Conservation (phyloP, 2,329 filamentous ascomycete species). For the Nemania serpens region DNA sequence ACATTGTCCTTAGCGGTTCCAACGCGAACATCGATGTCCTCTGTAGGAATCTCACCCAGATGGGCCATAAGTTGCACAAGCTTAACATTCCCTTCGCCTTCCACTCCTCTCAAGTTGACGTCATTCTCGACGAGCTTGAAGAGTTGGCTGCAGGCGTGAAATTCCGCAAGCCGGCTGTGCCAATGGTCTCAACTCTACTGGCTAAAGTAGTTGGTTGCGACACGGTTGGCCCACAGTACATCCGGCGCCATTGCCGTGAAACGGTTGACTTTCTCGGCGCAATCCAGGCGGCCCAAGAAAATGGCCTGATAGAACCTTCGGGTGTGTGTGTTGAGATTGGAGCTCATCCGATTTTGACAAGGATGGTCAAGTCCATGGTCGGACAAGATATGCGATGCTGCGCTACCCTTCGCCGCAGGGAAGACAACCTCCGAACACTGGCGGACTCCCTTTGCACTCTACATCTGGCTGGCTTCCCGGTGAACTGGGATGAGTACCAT, state of each 20-base stretch:
- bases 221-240: too few relatives aligned
- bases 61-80: background rate
- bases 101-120: slow-evolving; percentile 20
- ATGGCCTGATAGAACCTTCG: slow-evolving; percentile 24
- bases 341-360: slow-evolving; percentile 23
- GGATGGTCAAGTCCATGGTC: slow-evolving; percentile 26
- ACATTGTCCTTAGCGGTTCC: slow-evolving; percentile 4
- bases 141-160: too few relatives aligned
- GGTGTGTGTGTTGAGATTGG: slow-evolving; percentile 33
- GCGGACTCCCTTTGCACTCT: too few relatives aligned
- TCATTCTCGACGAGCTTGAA: slow-evolving; percentile 4
- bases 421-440: background rate
- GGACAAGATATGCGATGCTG: too few relatives aligned
- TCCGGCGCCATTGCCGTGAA: too few relatives aligned
- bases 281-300: slow-evolving; percentile 17
- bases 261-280: slow-evolving; percentile 28
- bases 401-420: too few relatives aligned
- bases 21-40: background rate
- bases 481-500: slow-evolving; percentile 37
- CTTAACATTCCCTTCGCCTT: slow-evolving; percentile 11
- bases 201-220: too few relatives aligned
- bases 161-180: too few relatives aligned
- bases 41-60: background rate
- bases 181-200: too few relatives aligned
- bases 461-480: background rate